Evolutionary conservation across 176 grass and related monocot species (phyloP), one percentile per base, ranked within the genome.

Genomic region (Aegilops speltoides): DNA sequence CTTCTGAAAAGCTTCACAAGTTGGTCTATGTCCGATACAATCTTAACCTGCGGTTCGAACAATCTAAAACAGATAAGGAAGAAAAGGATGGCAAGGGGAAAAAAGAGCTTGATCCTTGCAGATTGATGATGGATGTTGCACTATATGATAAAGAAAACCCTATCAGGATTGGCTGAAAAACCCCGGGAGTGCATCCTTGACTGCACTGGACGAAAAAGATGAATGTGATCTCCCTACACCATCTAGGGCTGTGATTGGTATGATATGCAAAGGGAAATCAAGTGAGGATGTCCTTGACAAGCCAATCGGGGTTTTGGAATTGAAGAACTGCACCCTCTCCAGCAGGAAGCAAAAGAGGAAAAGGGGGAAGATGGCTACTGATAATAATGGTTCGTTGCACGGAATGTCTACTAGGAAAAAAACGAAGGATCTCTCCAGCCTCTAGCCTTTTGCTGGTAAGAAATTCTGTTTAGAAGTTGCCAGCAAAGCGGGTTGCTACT

Each of bases 11-110:
- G 57, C 56, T 84, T 10, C 17, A 76, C 37, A 84, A 84, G 24
- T 16, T 64, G 37, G 82, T 84, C 33, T 84, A 33, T 76, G 82
- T 84, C 17, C 70, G 73, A 20, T 84, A 84, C 29, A 84, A 84
- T 32, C 13, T 84, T 3, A 64, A 62, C 17, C 24, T 84, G 10
- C 40, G 11, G 56, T 46, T 29, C 37, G 1, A 84, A 64, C 52
- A 75, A 43, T 46, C 61, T 9, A 38, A 64, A 64, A 60, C 0
- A 33, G 56, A 84, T n/a, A 46, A 0, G 0, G 25, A 46, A n/a
- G 73, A 31, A 31, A 76, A 76, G 50, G 3, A 31, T 52, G 73
- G 37, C 19, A 40, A 29, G 28, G 62, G 22, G 66, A 43, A 81
- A 67, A 81, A 48, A 41, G 62, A 81, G 38, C 10, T 29, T 1